A percentile compares a stretch with the other conserved stretches of the same genome.
These are phyloP conservation scores for Termitomyces sp. DNA, from an alignment of 768 basidiomycete species.

Conservation along the genomic window DNA sequence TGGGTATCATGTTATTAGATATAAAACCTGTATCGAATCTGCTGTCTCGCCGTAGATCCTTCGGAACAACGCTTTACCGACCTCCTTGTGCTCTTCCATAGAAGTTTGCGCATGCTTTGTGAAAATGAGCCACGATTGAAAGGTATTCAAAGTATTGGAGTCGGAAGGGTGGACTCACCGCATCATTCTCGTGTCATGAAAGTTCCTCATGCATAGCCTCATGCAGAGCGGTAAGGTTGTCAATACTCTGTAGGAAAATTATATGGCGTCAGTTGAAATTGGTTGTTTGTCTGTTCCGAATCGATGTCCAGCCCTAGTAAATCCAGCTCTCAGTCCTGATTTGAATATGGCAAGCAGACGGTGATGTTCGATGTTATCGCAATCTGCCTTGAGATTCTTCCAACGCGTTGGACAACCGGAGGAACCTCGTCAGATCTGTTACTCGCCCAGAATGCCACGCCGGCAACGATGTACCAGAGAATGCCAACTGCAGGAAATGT, in stretches of 20 bases:
- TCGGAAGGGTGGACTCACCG: constrained; percentile 27
- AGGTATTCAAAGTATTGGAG: neutral
- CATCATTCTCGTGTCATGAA: constrained; percentile 39
- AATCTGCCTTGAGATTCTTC: constrained; percentile 35
- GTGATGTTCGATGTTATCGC: constrained; percentile 30
- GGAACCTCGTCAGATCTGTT: constrained; percentile 60
- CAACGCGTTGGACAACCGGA: constrained; percentile 48
- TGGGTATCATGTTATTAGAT: constrained; percentile 42
- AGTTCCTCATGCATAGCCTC: constrained; percentile 50
- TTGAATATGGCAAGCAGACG: constrained; percentile 54
- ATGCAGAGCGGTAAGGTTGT: constrained; percentile 49
- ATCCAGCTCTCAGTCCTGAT: constrained; percentile 54
- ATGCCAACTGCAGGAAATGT: constrained; percentile 23
- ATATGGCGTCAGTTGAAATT: neutral
- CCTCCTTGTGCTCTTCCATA: constrained; percentile 37
- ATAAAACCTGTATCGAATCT: constrained; percentile 37
- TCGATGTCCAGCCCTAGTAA: constrained; percentile 43
- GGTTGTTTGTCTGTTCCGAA: neutral
- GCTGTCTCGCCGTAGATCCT: constrained; percentile 60
- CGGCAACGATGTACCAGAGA: constrained; percentile 60
- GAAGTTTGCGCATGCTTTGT: neutral
- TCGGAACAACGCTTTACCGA: constrained; percentile 44
- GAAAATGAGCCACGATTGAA: neutral
- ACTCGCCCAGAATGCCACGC: constrained; percentile 54
- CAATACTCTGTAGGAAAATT: constrained; percentile 44